Percentiles rank a stretch among this genome's conserved stretches.
These are phyloP conservation scores for Phoma herbarum DNA, from an alignment of 2,329 filamentous ascomycete species.

Conservation along the genomic window DNA sequence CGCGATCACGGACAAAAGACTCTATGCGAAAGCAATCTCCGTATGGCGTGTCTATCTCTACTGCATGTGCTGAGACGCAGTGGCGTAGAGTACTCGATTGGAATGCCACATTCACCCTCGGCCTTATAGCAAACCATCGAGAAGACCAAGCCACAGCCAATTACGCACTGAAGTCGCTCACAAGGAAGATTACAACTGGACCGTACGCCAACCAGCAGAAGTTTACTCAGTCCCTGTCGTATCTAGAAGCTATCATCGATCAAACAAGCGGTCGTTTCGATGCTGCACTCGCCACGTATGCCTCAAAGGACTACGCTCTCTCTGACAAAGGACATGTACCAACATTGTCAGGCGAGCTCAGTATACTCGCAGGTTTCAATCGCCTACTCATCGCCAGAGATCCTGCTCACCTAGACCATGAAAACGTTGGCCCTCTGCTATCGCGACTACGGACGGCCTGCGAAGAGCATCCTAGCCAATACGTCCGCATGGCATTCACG, in stretches of 20 bases:
- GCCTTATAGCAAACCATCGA: conserved; percentile 73
- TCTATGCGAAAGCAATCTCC: conserved; percentile 32
- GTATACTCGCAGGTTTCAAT: conserved; percentile 59
- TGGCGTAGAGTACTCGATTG: conserved; percentile 73
- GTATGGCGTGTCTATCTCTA: conserved; percentile 33
- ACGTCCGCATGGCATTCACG: conserved; percentile 80
- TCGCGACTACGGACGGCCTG: conserved; percentile 74
- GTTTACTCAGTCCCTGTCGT: conserved; percentile 67
- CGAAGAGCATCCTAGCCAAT: conserved; percentile 72
- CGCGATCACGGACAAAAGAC: conserved; percentile 60
- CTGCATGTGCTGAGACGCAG: conserved; percentile 55
- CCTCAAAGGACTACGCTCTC: conserved; percentile 67
- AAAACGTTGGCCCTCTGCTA: conserved; percentile 67
- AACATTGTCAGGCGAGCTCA: conserved; percentile 52
- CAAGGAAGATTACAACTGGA: conserved; percentile 50
- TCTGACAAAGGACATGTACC: conserved; percentile 35
- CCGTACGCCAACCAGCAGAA: conserved; percentile 51
- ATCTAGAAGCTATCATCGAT: conserved; percentile 77
- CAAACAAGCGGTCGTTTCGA: conserved; percentile 79
- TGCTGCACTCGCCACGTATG: conserved; percentile 73
- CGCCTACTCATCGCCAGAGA: conserved; percentile 57
- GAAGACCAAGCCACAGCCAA: conserved; percentile 69
- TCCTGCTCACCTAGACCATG: conserved; percentile 55
- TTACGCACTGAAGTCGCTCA: conserved; percentile 33
- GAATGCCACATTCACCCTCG: conserved; percentile 75